Percentiles rank a stretch among this genome's conserved stretches.
Evolutionary conservation across 2,329 filamentous ascomycete species (phyloP).

Genomic region (Penicillium expansum): DNA sequence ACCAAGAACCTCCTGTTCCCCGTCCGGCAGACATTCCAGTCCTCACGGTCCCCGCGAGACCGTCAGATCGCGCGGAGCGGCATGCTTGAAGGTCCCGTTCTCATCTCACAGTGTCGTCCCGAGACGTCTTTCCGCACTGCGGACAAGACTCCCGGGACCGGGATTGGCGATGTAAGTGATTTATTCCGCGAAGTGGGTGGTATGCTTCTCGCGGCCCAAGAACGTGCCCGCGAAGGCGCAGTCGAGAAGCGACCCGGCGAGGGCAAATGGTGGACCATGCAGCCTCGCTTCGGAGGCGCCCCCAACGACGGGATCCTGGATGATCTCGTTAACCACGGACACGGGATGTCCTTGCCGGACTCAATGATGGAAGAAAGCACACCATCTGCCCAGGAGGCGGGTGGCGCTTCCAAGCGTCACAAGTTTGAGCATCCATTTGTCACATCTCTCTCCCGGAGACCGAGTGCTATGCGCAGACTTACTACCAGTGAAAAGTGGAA

Average conservation of each 20-base stretch:
- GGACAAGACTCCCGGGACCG: conserved; percentile 29
- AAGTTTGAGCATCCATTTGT: conserved; percentile 36
- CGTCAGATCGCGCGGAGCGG: conserved; percentile 52
- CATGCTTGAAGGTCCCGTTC: conserved; percentile 57
- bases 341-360: conserved; percentile 30
- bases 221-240: conserved; percentile 56
- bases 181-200: conserved; percentile 57
- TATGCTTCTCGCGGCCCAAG: conserved; percentile 58
- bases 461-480: conserved; percentile 41
- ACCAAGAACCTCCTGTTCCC: conserved; percentile 54
- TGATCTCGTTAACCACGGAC: conserved; percentile 31
- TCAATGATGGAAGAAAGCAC: conserved; percentile 27
- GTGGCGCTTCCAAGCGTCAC: conserved; percentile 39
- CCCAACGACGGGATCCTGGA: conserved; percentile 37
- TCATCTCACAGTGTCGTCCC: conserved; percentile 55
- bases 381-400: conserved; percentile 25
- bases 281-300: conserved; percentile 56
- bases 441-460: conserved; percentile 30
- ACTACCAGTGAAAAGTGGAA: conserved; percentile 54
- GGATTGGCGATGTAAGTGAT: conserved; percentile 49
- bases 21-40: conserved; percentile 55
- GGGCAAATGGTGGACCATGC: conserved; percentile 60
- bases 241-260: conserved; percentile 51
- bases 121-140: conserved; percentile 53
- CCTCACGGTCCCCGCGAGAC: conserved; percentile 54